phyloP scores from a whole-genome alignment of 176 grass and related monocot species.

The Eragrostis nindensis region DNA sequence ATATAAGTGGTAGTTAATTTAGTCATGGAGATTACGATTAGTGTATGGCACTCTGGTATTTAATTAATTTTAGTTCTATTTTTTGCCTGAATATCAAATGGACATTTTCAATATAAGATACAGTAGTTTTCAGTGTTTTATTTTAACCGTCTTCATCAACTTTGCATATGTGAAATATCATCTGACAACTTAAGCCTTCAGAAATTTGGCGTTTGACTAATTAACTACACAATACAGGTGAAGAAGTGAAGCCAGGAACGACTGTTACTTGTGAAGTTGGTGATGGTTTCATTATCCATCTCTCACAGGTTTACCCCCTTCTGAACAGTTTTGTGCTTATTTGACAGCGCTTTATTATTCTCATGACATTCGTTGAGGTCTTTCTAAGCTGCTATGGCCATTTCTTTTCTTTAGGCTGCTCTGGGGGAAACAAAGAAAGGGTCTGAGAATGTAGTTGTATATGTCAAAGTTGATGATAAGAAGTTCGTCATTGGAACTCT shows the following conservation, averaged over 20 bases:
- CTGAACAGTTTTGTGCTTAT: not conserved
- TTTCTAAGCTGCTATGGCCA: not conserved
- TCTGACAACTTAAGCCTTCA: not conserved
- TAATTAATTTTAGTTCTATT: too few relatives aligned
- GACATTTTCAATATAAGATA: too few relatives aligned
- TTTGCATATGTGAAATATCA: not conserved
- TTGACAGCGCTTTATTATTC: not conserved
- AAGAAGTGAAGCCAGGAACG: constrained; percentile 79
- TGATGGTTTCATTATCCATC: constrained; percentile 52
- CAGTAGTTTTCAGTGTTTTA: not conserved
- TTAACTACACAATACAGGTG: constrained; percentile 46
- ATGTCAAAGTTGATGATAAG: constrained; percentile 56
- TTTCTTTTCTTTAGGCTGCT: constrained; percentile 54
- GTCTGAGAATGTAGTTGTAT: constrained; percentile 50
- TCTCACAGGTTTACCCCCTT: constrained; percentile 73
- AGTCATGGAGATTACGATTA: too few relatives aligned
- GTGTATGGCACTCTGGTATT: too few relatives aligned
- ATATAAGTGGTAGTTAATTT: too few relatives aligned
- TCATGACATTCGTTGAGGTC: not conserved
- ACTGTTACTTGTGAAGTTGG: constrained; percentile 53
- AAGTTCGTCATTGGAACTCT: constrained; percentile 82
- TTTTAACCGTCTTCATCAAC: not conserved
- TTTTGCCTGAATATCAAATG: too few relatives aligned
- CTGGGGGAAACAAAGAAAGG: constrained; percentile 62
- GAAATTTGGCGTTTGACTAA: not conserved